Evolutionary conservation across 192 early-diverging fungal genomes (phyloP).

Genomic region (Geranomyces michiganensis): DNA sequence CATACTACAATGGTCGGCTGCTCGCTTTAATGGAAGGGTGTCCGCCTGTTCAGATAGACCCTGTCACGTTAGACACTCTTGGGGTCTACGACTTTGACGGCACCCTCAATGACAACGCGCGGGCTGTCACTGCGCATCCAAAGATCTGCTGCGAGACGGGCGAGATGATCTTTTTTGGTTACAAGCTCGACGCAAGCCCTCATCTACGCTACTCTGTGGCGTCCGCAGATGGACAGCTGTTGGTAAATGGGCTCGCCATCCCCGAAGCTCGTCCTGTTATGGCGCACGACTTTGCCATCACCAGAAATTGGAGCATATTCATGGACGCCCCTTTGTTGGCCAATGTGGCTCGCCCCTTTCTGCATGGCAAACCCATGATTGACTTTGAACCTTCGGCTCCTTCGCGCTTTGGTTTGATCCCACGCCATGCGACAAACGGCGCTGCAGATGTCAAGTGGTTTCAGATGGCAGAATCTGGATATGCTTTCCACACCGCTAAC

Average conservation of each 20-base stretch:
- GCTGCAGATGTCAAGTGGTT: no score
- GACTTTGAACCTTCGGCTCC: conserved; percentile 11
- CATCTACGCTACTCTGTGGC: conserved; percentile 4
- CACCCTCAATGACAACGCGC: neutral
- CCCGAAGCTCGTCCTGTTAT: neutral
- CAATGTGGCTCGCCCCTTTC: neutral
- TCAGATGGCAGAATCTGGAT: no score
- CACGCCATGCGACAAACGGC: neutral
- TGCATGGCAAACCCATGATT: conserved; percentile 11
- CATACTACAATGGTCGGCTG: conserved; percentile 5
- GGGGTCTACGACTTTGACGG: conserved; percentile 3
- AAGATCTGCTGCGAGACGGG: conserved; percentile 10
- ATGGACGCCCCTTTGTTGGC: conserved; percentile 1
- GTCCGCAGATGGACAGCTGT: neutral
- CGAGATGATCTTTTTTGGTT: conserved; percentile 6
- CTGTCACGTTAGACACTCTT: neutral
- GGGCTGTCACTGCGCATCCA: conserved; percentile 10
- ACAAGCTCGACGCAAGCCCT: conserved; percentile 3
- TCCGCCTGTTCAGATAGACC: neutral
- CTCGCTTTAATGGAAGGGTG: conserved; percentile 1
- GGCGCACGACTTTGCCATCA: conserved; percentile 6
- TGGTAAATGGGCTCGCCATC: neutral
- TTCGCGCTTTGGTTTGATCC: neutral
- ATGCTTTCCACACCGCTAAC: no score
- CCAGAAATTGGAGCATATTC: conserved; percentile 1